Percentiles rank a stretch among this genome's conserved stretches.
Evolutionary conservation across 495 filamentous ascomycete species (phyloP).

Genomic region (Hypoxylon subgilvum): DNA sequence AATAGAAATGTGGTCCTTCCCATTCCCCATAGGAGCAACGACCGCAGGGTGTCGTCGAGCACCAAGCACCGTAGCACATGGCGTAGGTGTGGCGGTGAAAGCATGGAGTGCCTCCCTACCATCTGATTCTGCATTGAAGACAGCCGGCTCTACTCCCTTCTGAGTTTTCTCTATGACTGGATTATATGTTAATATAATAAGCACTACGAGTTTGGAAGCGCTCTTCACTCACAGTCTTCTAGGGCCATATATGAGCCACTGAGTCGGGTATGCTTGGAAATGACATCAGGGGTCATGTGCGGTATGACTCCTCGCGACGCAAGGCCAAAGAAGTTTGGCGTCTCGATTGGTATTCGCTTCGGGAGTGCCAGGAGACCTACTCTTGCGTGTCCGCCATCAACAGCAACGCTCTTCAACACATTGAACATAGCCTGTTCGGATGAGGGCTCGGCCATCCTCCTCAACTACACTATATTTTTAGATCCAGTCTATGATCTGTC

Average conservation of each 20-base stretch:
- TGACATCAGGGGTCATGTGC: constrained; percentile 86
- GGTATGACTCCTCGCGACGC: constrained; percentile 84
- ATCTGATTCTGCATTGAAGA: constrained; percentile 46
- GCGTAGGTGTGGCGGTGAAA: constrained; percentile 68
- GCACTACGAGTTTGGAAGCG: constrained; percentile 37
- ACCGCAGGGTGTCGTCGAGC: constrained; percentile 80
- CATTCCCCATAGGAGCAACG: constrained; percentile 73
- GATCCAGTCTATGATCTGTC: too few relatives aligned
- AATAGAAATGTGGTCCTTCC: constrained; percentile 71
- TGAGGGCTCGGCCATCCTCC: constrained; percentile 15
- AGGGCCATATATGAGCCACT: constrained; percentile 78
- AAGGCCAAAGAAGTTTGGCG: constrained; percentile 79
- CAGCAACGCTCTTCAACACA: constrained; percentile 44
- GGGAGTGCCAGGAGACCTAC: constrained; percentile 68
- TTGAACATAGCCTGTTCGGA: constrained; percentile 43
- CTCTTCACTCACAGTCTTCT: constrained; percentile 81
- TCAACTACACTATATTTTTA: background rate
- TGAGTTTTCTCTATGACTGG: constrained; percentile 35
- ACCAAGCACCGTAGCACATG: constrained; percentile 71
- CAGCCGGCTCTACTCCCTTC: constrained; percentile 45
- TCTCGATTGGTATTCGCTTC: constrained; percentile 67
- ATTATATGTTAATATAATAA: constrained; percentile 45
- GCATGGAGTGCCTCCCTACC: constrained; percentile 65
- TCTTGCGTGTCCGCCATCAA: constrained; percentile 49
- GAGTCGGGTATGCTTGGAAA: constrained; percentile 67